Evolutionary conservation across 306 rosid species (phyloP).

Genomic region (Clitoria ternatea): DNA sequence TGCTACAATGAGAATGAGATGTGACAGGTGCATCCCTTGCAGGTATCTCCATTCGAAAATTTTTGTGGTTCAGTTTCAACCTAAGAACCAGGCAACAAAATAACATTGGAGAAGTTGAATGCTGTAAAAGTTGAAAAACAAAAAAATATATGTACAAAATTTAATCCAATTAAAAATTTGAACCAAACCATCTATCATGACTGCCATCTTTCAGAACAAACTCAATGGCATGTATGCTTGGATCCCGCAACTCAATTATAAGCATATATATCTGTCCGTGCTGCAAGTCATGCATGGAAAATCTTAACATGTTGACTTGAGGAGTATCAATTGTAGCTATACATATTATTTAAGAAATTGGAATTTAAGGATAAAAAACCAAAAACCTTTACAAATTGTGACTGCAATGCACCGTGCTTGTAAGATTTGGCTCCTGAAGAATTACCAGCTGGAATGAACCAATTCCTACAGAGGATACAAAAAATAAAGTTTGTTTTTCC

Average conservation of each 20-base stretch:
- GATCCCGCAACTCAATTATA: neutral
- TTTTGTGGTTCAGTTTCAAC: neutral
- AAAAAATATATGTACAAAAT: neutral
- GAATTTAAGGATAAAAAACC: neutral
- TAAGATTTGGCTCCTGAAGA: neutral
- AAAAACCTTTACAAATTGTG: neutral
- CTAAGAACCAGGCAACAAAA: neutral
- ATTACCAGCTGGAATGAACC: neutral
- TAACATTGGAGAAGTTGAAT: neutral
- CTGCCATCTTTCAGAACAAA: neutral
- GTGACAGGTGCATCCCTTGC: neutral
- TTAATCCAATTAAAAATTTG: neutral
- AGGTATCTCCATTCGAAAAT: neutral
- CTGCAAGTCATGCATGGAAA: neutral
- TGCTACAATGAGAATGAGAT: neutral
- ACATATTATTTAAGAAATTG: neutral
- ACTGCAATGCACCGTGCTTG: neutral
- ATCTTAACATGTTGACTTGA: neutral
- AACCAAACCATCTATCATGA: neutral
- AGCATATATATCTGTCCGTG: neutral
- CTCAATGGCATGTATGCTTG: neutral
- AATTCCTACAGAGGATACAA: neutral
- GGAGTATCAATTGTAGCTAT: neutral
- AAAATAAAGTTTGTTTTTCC: neutral
- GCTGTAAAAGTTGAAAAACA: neutral